Evolutionary conservation across 2,329 filamentous ascomycete species (phyloP), one percentile per base, ranked within the genome.

Genomic region (Cladosporium sp.): DNA sequence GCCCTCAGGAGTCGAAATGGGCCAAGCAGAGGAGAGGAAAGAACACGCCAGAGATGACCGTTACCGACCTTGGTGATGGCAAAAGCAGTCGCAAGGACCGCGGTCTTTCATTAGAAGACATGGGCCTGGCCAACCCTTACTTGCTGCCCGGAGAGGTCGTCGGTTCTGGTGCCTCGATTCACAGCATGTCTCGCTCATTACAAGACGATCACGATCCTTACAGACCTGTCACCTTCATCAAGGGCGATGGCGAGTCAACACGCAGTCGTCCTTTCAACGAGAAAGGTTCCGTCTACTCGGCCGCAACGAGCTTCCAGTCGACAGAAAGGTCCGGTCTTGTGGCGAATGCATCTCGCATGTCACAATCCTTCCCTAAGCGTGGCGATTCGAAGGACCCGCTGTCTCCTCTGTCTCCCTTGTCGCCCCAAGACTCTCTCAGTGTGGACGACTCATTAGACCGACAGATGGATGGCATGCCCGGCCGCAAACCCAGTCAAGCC

Each of bases 141-240:
- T 80, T 99, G n/a, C 78, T 97, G n/a, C 91, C 93, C 4, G 88
- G 88, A 1, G 84, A 82, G 49, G 65, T 92, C 17, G 83, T 93
- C 37, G 78, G 81, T 63, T 96, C 92, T 1, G 82, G 83, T 39
- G 90, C 96, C 59, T 96, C 92, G 4, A 76, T 97, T 56, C 84
- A 91, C 67, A 95, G 90, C 2, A 76, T 97, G 57, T 88, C 90
- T 20, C 84, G 86, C 48, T 86, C 85, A 2, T 79, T 92, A 40
- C 79, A 83, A 51, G 80, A 83, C 58, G 80, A 84, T 48, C 86
- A 95, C 61, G 92, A 96, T 68, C 92, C 90, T 30, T 97, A 96
- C 70, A 83, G 89, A 44, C 78, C 76, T 0, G 78, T 81, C 13
- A 71, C 74, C 29, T 85, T 87, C 63, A 71, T 81, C 52, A 74